Conservation (phyloP, 108 stramenopile genomes). For the Mayamaea pseudoterrestris region DNA sequence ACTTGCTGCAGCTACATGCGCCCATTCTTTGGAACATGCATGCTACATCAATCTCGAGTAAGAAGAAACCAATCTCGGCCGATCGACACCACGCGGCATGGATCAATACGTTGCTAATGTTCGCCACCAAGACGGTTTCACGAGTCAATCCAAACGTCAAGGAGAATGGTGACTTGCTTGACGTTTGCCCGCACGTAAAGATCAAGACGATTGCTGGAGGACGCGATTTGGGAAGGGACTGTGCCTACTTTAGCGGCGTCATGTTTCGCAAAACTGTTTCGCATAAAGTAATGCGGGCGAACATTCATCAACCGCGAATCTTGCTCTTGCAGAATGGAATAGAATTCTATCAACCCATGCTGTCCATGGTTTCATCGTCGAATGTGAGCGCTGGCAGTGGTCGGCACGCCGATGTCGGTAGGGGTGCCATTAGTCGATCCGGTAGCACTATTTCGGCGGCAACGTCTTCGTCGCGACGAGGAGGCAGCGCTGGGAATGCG, state of each 20-base stretch:
- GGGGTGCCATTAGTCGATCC: no score
- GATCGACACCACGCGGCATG: no score
- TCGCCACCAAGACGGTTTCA: conserved; percentile 68
- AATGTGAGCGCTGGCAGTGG: no score
- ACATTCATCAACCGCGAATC: conserved; percentile 73
- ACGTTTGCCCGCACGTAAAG: conserved; percentile 60
- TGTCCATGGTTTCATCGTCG: no score
- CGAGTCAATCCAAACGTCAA: conserved; percentile 86
- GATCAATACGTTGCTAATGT: conserved; percentile 64
- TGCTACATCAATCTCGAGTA: conserved; percentile 10
- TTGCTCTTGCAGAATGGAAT: conserved; percentile 88
- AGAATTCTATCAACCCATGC: conserved; percentile 72
- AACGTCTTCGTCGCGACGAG: no score
- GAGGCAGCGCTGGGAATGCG: not conserved
- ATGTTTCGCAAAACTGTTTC: conserved; percentile 85
- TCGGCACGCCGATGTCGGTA: no score
- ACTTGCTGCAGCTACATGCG: conserved; percentile 53
- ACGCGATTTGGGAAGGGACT: conserved; percentile 49
- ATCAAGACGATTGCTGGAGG: conserved; percentile 83
- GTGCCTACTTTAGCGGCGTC: conserved; percentile 80
- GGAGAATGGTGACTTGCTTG: conserved; percentile 66
- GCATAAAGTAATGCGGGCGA: conserved; percentile 76
- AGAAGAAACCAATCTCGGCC: no score
- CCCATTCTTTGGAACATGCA: conserved; percentile 49
- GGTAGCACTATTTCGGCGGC: conserved; percentile 76